Percentiles rank a stretch among this genome's conserved stretches.
phyloP scores from a whole-genome alignment of 1,284 basidiomycete species.

The Boletus semigastroideus region DNA sequence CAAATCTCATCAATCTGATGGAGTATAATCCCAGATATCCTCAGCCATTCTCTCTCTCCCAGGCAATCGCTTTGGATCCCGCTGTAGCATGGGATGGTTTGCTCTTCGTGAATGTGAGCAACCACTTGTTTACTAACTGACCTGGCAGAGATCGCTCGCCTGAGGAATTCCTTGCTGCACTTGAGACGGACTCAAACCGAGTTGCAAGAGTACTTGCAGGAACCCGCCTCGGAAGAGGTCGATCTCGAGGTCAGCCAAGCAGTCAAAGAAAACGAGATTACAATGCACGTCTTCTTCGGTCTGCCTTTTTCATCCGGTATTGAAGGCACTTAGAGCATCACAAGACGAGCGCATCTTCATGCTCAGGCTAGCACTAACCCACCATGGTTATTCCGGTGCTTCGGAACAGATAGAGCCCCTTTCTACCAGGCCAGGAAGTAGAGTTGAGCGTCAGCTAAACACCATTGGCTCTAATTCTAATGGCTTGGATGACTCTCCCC shows the following conservation, averaged over 20 bases:
- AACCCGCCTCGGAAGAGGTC: constrained; percentile 28
- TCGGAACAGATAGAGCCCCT: constrained; percentile 12
- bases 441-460: constrained; percentile 6
- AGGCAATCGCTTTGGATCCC: constrained; percentile 68
- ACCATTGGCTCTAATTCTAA: constrained; percentile 8
- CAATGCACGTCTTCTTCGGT: constrained; percentile 39
- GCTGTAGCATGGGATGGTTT: constrained; percentile 69
- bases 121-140: background rate
- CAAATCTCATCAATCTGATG: constrained; percentile 36
- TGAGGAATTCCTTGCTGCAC: constrained; percentile 70
- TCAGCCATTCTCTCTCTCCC: constrained; percentile 73
- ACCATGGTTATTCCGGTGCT: constrained; percentile 55
- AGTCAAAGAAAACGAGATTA: constrained; percentile 51
- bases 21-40: constrained; percentile 64
- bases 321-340: constrained; percentile 50
- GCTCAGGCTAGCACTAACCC: constrained; percentile 57
- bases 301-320: constrained; percentile 5
- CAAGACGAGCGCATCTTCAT: constrained; percentile 72
- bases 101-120: background rate
- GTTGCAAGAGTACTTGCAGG: constrained; percentile 47
- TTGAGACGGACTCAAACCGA: constrained; percentile 63
- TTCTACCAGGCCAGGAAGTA: background rate
- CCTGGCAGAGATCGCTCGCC: constrained; percentile 65
- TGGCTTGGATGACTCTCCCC: constrained; percentile 10
- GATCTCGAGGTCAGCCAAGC: constrained; percentile 50